A percentile compares a stretch with the other conserved stretches of the same genome.
These are phyloP conservation scores for Solanum pennellii DNA, from an alignment of 257 asterid species.

Conservation along the genomic window DNA sequence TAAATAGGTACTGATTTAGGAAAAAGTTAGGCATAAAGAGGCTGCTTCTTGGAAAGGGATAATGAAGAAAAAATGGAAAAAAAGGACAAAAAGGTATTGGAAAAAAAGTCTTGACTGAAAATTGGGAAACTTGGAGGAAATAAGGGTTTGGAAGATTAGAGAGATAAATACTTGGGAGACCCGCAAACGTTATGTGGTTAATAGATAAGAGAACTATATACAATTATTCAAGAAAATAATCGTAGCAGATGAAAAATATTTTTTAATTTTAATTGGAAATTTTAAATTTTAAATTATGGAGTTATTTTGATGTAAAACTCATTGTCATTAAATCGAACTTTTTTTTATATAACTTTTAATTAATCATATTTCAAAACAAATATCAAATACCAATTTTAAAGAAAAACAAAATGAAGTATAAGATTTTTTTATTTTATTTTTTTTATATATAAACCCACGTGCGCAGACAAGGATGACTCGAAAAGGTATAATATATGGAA, in stretches of 20 bases:
- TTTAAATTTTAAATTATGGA: fast-evolving
- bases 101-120: conserved; percentile 9
- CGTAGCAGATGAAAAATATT: fast-evolving
- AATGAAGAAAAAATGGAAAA: neutral
- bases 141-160: conserved; percentile 16
- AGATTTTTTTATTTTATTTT: no score
- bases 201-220: neutral
- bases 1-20: conserved; percentile 13
- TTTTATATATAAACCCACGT: conserved; percentile 29
- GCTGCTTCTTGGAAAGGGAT: conserved; percentile 61
- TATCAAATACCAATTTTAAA: fast-evolving
- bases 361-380: fast-evolving
- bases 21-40: conserved; percentile 1
- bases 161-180: conserved; percentile 36
- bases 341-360: fast-evolving
- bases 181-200: conserved; percentile 24
- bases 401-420: neutral
- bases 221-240: neutral
- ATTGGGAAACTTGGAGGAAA: conserved; percentile 43
- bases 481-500: neutral
- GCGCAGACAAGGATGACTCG: conserved; percentile 61
- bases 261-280: fast-evolving
- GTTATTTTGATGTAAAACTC: fast-evolving
- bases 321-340: neutral
- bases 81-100: neutral